A percentile compares a stretch with the other conserved stretches of the same genome.
phyloP scores from a whole-genome alignment of 257 asterid genomes.

The Solanum neorickii region DNA sequence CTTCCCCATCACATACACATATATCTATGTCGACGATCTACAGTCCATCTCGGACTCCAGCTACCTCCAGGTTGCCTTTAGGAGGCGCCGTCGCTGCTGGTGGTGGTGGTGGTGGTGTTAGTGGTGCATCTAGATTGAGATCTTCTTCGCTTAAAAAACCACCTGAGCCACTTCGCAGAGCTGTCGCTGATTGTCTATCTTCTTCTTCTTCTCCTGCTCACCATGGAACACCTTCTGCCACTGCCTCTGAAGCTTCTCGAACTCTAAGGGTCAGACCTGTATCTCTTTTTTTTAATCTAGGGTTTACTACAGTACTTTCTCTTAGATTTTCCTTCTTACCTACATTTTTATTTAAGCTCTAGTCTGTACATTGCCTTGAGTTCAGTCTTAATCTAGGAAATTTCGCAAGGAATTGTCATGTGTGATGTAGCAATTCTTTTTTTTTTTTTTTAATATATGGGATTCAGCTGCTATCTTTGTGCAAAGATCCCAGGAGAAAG shows the following conservation, averaged over 20 bases:
- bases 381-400: not conserved
- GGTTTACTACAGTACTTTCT: not conserved
- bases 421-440: not conserved
- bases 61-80: constrained; percentile 65
- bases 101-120: not conserved
- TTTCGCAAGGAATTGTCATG: not conserved
- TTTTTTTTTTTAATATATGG: not conserved
- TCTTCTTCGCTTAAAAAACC: constrained; percentile 79
- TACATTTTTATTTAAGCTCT: not conserved
- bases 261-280: constrained; percentile 67
- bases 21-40: constrained; percentile 43
- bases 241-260: constrained; percentile 64
- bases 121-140: constrained; percentile 63
- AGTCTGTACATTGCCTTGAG: not conserved
- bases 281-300: not conserved
- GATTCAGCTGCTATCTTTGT: not conserved
- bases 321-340: not conserved
- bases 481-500: not conserved
- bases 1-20: not conserved
- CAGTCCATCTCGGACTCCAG: constrained; percentile 73
- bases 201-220: constrained; percentile 55
- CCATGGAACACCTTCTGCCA: constrained; percentile 24
- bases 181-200: constrained; percentile 92
- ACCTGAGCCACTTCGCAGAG: constrained; percentile 98
- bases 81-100: constrained; percentile 29